A percentile compares a stretch with the other conserved stretches of the same genome.
Conservation (phyloP, 768 basidiomycete species). For the Mycena kentingensis region DNA sequence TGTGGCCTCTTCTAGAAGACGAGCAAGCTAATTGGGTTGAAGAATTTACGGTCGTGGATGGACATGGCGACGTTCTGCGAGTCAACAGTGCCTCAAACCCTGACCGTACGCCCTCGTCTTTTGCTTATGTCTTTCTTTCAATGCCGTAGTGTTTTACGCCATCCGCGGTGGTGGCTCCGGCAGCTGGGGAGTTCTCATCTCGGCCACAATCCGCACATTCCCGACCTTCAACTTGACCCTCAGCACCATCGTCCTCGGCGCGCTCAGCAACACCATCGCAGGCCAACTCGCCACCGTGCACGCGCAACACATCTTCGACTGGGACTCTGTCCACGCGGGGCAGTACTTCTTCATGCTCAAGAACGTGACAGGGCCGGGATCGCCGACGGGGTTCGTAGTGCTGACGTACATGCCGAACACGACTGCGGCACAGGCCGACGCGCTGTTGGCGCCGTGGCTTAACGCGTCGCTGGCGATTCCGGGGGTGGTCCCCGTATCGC, state of each 20-base stretch:
- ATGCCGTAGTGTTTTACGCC: constrained; percentile 30
- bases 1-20: neutral
- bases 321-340: constrained; percentile 31
- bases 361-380: neutral
- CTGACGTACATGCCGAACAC: constrained; percentile 12
- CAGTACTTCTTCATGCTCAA: constrained; percentile 32
- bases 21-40: neutral
- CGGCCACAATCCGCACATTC: constrained; percentile 37
- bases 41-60: constrained; percentile 34
- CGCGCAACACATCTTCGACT: constrained; percentile 38
- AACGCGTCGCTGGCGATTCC: constrained; percentile 21
- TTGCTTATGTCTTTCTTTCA: neutral
- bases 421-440: constrained; percentile 16
- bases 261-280: constrained; percentile 21
- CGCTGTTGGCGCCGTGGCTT: constrained; percentile 27
- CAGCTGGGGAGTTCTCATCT: constrained; percentile 41
- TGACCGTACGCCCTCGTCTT: constrained; percentile 23
- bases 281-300: constrained; percentile 32
- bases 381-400: constrained; percentile 24
- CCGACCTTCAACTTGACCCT: constrained; percentile 35
- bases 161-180: constrained; percentile 34
- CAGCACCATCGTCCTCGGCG: constrained; percentile 21
- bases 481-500: constrained; percentile 15
- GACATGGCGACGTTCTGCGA: constrained; percentile 30
- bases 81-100: constrained; percentile 28